These are phyloP conservation scores for Pseudoneurospora amorphoporcata DNA, from an alignment of 495 filamentous ascomycete species.

Conservation along the genomic window DNA sequence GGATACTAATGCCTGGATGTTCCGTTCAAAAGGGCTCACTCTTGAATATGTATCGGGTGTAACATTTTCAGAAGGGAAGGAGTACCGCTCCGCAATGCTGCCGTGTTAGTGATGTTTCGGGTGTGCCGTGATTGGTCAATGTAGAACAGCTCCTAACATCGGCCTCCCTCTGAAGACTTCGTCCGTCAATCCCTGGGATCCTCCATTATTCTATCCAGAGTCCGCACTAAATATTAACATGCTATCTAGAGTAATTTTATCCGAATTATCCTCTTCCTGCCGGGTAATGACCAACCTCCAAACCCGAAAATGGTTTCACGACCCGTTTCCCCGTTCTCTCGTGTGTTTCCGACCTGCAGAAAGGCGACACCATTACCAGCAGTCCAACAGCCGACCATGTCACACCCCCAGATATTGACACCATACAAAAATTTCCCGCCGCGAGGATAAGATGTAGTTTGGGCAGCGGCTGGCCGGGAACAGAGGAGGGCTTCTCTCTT, in stretches of 20 bases:
- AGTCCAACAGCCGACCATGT: neutral
- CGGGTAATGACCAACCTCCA: neutral
- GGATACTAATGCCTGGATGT: neutral
- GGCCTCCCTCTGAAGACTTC: neutral
- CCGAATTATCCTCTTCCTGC: neutral
- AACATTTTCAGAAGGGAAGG: neutral
- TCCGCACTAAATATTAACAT: neutral
- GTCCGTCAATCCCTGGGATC: neutral
- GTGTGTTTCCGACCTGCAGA: constrained; percentile 4
- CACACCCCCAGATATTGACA: neutral
- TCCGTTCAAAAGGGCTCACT: neutral
- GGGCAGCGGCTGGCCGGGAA: neutral
- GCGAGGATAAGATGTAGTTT: neutral
- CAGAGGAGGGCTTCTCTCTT: neutral
- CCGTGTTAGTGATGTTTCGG: neutral
- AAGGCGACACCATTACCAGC: neutral
- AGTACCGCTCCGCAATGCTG: neutral
- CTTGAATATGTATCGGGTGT: neutral
- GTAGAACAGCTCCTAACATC: neutral
- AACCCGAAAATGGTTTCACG: neutral
- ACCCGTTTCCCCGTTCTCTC: neutral
- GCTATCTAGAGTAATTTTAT: neutral
- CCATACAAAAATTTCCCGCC: neutral
- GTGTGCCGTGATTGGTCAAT: neutral
- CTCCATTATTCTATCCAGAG: neutral